Conservation (phyloP, 2,329 filamentous ascomycete genomes). For the Ceratocystis destructans region DNA sequence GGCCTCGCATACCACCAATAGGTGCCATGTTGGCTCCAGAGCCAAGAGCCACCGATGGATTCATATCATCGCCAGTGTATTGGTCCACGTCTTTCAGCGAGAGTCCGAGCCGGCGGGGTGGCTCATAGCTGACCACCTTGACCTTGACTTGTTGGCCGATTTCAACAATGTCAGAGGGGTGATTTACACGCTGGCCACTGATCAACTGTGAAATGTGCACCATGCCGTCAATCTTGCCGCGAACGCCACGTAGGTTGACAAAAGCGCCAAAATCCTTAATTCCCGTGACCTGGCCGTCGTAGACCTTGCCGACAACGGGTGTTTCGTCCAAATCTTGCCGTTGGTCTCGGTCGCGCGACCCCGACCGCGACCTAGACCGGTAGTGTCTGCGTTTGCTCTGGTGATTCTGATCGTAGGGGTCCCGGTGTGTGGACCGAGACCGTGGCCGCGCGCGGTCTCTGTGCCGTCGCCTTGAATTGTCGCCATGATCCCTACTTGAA, state of each 20-base stretch:
- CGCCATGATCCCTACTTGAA: constrained; percentile 27
- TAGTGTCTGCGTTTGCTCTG: constrained; percentile 24
- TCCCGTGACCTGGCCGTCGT: constrained; percentile 77
- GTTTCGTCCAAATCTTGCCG: constrained; percentile 56
- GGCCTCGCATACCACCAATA: constrained; percentile 48
- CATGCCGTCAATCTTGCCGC: constrained; percentile 78
- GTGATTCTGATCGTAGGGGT: constrained; percentile 21
- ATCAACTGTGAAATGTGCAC: constrained; percentile 87
- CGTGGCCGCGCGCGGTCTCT: constrained; percentile 30
- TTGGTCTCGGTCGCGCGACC: constrained; percentile 23
- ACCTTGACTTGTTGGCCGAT: constrained; percentile 77
- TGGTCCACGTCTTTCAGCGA: constrained; percentile 99
- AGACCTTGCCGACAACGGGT: constrained; percentile 73
- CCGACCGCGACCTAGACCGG: constrained; percentile 28
- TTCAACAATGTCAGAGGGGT: constrained; percentile 76
- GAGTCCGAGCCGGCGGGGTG: constrained; percentile 57
- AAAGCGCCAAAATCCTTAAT: constrained; percentile 95
- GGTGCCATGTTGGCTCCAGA: constrained; percentile 85
- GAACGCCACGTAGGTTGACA: constrained; percentile 77
- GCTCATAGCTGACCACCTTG: constrained; percentile 80
- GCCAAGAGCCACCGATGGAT: constrained; percentile 62
- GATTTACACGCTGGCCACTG: constrained; percentile 73
- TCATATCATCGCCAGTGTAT: constrained; percentile 66
- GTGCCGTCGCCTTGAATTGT: constrained; percentile 42
- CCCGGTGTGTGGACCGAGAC: constrained; percentile 22